Evolutionary conservation across 2,329 filamentous ascomycete genomes (phyloP).

Genomic region (Hypomyces rosellus): DNA sequence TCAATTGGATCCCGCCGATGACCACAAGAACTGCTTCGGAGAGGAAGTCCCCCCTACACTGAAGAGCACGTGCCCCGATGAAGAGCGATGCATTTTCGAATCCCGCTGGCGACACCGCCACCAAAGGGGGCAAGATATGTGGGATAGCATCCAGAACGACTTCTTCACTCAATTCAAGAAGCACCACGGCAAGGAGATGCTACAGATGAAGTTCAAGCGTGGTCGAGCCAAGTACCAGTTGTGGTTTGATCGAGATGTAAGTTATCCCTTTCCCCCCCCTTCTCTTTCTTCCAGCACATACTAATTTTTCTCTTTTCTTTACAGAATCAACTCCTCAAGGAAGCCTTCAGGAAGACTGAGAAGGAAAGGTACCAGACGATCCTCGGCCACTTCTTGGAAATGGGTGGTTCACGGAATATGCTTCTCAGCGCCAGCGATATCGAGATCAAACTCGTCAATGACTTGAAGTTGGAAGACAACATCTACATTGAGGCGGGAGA

Average conservation of each 20-base stretch:
- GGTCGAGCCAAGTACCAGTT: conserved; percentile 42
- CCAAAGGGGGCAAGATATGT: conserved; percentile 52
- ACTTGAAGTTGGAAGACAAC: conserved; percentile 34
- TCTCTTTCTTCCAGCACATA: conserved; percentile 3
- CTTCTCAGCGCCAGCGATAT: conserved; percentile 46
- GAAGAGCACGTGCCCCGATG: conserved; percentile 38
- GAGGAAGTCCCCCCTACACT: conserved; percentile 32
- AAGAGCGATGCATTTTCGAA: conserved; percentile 44
- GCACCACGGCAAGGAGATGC: conserved; percentile 39
- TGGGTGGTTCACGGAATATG: conserved; percentile 42
- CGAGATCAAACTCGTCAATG: conserved; percentile 42
- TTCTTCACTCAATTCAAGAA: conserved; percentile 31
- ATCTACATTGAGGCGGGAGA: conserved; percentile 34
- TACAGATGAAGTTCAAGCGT: conserved; percentile 52
- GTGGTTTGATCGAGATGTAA: conserved; percentile 46
- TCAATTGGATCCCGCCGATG: conserved; percentile 20
- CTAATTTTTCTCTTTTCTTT: background rate
- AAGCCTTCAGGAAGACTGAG: conserved; percentile 37
- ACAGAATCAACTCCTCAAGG: conserved; percentile 35
- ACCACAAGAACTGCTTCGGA: conserved; percentile 30
- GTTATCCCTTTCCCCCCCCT: conserved; percentile 17
- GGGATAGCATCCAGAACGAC: conserved; percentile 45
- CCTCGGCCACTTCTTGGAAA: conserved; percentile 39
- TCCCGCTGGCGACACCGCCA: conserved; percentile 39
- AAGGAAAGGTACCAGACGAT: conserved; percentile 37